Evolutionary conservation across 2,329 filamentous ascomycete genomes (phyloP).

Genomic region (Diaporthe ampelina): DNA sequence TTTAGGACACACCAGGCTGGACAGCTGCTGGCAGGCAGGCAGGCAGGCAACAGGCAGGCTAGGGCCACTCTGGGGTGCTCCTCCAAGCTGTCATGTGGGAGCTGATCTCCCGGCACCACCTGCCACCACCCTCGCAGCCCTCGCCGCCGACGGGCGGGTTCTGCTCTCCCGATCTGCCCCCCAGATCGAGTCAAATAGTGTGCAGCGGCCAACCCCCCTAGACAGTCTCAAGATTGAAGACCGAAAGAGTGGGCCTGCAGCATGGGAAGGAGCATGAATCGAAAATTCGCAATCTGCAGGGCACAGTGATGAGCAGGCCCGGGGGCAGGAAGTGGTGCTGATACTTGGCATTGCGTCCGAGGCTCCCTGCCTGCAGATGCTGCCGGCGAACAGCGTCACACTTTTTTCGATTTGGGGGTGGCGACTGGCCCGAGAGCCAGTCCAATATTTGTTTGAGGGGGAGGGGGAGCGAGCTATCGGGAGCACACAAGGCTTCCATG

Average conservation of each 20-base stretch:
- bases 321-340: conserved; percentile 8
- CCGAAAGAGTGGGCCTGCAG: not conserved
- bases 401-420: conserved; percentile 14
- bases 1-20: not conserved
- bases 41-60: not conserved
- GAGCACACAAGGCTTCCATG: not conserved
- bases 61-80: not conserved
- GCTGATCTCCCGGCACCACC: conserved; percentile 21
- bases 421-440: conserved; percentile 20
- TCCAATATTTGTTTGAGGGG: conserved; percentile 14
- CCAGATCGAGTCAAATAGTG: conserved; percentile 3
- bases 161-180: not conserved
- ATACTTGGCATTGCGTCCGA: conserved; percentile 31
- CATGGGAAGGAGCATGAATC: conserved; percentile 18
- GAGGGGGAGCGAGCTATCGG: conserved; percentile 20
- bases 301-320: not conserved
- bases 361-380: conserved; percentile 28
- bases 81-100: conserved; percentile 10
- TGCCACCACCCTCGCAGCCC: not conserved
- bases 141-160: not conserved
- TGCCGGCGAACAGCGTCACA: conserved; percentile 27
- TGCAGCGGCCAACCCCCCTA: not conserved
- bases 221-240: conserved; percentile 8
- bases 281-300: conserved; percentile 23
- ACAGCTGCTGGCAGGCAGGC: conserved; percentile 1